A percentile compares a stretch with the other conserved stretches of the same genome.
These are phyloP conservation scores for Umbelopsis ramanniana DNA, from an alignment of 192 early-diverging fungal species.

Conservation along the genomic window DNA sequence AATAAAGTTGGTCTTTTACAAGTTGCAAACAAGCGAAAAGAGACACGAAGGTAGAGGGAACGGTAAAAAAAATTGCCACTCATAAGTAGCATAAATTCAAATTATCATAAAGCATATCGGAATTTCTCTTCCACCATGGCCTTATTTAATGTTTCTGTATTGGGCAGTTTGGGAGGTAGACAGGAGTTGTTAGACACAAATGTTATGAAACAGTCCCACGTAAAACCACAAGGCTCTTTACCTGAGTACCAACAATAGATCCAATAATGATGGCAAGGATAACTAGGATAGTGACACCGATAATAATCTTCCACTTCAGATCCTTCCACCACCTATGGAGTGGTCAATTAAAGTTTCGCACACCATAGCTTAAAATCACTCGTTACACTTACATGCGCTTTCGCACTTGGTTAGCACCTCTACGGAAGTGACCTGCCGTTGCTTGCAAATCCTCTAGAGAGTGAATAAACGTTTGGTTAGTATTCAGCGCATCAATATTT, in stretches of 20 bases:
- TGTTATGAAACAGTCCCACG: constrained; percentile 18
- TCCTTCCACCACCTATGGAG: constrained; percentile 93
- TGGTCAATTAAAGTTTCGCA: background rate
- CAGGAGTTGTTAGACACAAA: background rate
- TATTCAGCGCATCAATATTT: background rate
- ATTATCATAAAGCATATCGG: constrained; percentile 15
- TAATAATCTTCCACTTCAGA: constrained; percentile 94
- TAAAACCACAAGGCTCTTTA: constrained; percentile 4
- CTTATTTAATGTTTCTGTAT: constrained; percentile 12
- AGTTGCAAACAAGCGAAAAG: background rate
- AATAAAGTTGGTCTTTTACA: constrained; percentile 5
- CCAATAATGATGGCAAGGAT: constrained; percentile 86
- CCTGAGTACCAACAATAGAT: constrained; percentile 45
- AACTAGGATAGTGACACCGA: constrained; percentile 74
- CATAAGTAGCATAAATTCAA: constrained; percentile 16
- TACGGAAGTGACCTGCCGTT: constrained; percentile 40
- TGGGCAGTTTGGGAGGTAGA: background rate
- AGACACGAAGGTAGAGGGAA: background rate
- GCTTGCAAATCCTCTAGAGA: constrained; percentile 39
- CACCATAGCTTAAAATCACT: background rate
- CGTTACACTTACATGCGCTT: constrained; percentile 35
- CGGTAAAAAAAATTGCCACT: background rate
- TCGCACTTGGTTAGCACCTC: constrained; percentile 45
- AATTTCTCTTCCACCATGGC: background rate
- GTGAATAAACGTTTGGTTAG: background rate